phyloP scores from a whole-genome alignment of 441 rosid species.

The Capsella rubella region DNA sequence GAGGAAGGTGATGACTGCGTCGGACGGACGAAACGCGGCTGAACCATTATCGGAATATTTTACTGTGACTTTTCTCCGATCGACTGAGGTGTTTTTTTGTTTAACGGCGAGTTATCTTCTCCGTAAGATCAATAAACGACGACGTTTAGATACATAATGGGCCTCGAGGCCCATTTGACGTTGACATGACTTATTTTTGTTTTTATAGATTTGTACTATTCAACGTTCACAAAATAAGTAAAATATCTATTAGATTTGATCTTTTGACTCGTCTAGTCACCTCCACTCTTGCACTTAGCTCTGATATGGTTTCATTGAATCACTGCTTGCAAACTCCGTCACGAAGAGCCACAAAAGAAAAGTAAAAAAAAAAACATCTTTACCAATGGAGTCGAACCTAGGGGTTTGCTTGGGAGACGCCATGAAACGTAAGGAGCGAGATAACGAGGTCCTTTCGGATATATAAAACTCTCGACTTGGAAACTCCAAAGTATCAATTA shows the following conservation, averaged over 20 bases:
- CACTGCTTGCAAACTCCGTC: background rate
- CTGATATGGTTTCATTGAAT: too few species aligned
- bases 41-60: slow-evolving; percentile 48
- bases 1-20: slow-evolving; percentile 35
- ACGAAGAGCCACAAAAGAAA: background rate
- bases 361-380: background rate
- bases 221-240: too few species aligned
- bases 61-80: slow-evolving; percentile 4
- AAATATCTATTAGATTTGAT: too few species aligned
- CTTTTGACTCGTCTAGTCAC: too few species aligned
- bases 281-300: too few species aligned
- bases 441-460: too few species aligned
- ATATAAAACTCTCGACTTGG: too few species aligned
- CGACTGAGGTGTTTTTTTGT: background rate
- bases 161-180: background rate
- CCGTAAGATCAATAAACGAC: slow-evolving; percentile 1
- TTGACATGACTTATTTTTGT: background rate
- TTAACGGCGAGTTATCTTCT: slow-evolving; percentile 22
- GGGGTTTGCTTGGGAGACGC: background rate
- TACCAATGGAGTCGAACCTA: background rate
- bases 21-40: slow-evolving; percentile 73
- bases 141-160: background rate
- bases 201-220: too few species aligned
- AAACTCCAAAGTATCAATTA: too few species aligned
- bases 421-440: background rate